Evolutionary conservation across 768 basidiomycete genomes (phyloP), one percentile per base, ranked within the genome.

Genomic region (Russula emetica): DNA sequence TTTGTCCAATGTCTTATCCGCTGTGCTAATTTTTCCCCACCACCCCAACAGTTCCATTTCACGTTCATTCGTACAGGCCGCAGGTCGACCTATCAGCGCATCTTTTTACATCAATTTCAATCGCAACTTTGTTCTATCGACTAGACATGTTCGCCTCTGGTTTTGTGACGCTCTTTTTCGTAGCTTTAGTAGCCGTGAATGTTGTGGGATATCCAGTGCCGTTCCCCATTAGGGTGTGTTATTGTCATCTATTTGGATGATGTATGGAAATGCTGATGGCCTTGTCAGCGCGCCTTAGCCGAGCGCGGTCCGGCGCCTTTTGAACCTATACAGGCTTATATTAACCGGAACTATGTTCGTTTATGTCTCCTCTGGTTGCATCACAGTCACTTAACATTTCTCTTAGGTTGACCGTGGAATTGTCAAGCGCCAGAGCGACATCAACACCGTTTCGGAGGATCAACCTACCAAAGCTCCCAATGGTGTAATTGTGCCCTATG

Each of bases 131-230:
- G 49, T 63, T 36, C 63, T 58, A 56, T 58, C 68, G 55, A 64
- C 68, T 49, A 57, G 75, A 69, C 73, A 85, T 86, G 84, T 76
- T 83, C 71, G 66, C 74, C 62, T 71, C 76, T 68, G 71, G 75
- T 61, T 67, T 76, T 69, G 65, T 80, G 69, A 60, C 79, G 58
- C 70, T 79, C 56, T 66, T 78, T 60, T 65, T 81, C 62, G 70
- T 79, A 57, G 73, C 79, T 61, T 66, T 78, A 66, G 72, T 82
- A 66, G 74, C 79, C 69, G 78, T 80, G 69, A 80, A 75, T 54
- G 73, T 78, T 50, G 74, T 76, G 42, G 74, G 73, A 20, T 73
- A 54, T 7, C 76, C 84, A 9, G 64, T 83, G 62, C 79, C 80
- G n/a, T 73, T 78, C 71, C 75, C 77, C 44, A 36, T 74, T 13